Base-by-base conservation (phyloP, 257 asterid genomes). In the Solanum habrochaites region DNA sequence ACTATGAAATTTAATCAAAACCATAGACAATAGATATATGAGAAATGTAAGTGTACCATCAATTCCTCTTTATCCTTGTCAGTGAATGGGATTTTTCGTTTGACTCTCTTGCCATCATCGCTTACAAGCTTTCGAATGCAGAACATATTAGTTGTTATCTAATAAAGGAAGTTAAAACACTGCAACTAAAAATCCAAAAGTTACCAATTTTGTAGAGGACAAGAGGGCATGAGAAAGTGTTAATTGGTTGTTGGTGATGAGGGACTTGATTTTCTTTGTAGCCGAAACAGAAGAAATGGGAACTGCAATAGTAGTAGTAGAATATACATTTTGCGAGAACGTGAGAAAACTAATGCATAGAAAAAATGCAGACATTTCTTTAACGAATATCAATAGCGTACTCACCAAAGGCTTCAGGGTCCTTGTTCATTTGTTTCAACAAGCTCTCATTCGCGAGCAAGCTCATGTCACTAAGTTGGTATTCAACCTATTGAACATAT, bases 391-490 rank as follows among this genome's bases (percentile, higher is more conserved):
- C 10, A 18, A 47, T 80, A 47, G 69, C 12, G 71, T 85, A 20
- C 94, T 93, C 86, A 96, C 99, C 99, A 69, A 85, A 97, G 87
- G 98, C 98, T 91, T 97, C 97, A 9, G 95, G 94, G 73, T 97
- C 99, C 90, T 93, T 97, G 43, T 80, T 89, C 71, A 94, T 96
- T 81, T 95, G 98, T 86, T 96, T 97, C 8, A 92, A 93, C 87
- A 97, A 92, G 60, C 96, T 91, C 82, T 97, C 99, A 60, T 97
- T 97, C 25, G 99, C 99, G 73, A 97, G 94, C 93, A 97, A 90
- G 92, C 99, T 96, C 98, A 96, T 93, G 89, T 96, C 98, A 87
- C 99, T 96, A 74, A 96, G 95, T 90, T 96, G 97, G 88, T 96
- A 97, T 84, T 97, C 99, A 73, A 96, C 98, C 99, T 96, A 93